Evolutionary conservation across 495 filamentous ascomycete genomes (phyloP).

Genomic region (Recurvomyces mirabilis): DNA sequence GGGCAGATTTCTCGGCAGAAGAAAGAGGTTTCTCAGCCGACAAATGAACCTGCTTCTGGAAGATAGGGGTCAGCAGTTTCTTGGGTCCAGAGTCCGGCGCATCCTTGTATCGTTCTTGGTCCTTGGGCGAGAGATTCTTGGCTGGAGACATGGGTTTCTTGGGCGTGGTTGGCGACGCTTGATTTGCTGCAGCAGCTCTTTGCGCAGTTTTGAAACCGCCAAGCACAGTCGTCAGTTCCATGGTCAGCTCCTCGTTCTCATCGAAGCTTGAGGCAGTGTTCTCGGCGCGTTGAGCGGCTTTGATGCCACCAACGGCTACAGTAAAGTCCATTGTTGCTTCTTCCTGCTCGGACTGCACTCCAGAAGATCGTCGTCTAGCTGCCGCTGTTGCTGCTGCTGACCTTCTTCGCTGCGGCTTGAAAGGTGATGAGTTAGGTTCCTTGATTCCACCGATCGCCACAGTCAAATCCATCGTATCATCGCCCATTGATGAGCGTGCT

Average conservation of each 20-base stretch:
- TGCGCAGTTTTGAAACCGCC: constrained; percentile 42
- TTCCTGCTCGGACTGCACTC: constrained; percentile 29
- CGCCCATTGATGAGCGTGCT: constrained; percentile 22
- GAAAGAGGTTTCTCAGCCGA: constrained; percentile 15
- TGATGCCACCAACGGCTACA: constrained; percentile 55
- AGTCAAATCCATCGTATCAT: constrained; percentile 56
- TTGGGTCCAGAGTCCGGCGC: constrained; percentile 32
- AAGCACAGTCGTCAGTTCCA: constrained; percentile 69
- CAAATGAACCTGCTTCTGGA: constrained; percentile 25
- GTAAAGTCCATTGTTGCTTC: constrained; percentile 75
- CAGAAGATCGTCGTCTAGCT: constrained; percentile 19
- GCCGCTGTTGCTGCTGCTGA: no score
- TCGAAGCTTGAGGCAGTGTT: constrained; percentile 26
- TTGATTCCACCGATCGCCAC: constrained; percentile 68
- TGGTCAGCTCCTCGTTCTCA: constrained; percentile 64
- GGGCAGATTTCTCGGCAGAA: constrained; percentile 14
- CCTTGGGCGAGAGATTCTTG: constrained; percentile 37
- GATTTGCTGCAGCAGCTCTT: background rate
- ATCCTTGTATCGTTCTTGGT: constrained; percentile 41
- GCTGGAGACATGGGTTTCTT: constrained; percentile 33
- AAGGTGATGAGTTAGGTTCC: constrained; percentile 16
- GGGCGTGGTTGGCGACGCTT: constrained; percentile 31
- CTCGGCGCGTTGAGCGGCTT: constrained; percentile 9
- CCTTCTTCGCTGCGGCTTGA: constrained; percentile 19
- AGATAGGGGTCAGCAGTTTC: constrained; percentile 36